These are phyloP conservation scores for Cadophora sp. DNA, from an alignment of 2,329 filamentous ascomycete species.

Conservation along the genomic window DNA sequence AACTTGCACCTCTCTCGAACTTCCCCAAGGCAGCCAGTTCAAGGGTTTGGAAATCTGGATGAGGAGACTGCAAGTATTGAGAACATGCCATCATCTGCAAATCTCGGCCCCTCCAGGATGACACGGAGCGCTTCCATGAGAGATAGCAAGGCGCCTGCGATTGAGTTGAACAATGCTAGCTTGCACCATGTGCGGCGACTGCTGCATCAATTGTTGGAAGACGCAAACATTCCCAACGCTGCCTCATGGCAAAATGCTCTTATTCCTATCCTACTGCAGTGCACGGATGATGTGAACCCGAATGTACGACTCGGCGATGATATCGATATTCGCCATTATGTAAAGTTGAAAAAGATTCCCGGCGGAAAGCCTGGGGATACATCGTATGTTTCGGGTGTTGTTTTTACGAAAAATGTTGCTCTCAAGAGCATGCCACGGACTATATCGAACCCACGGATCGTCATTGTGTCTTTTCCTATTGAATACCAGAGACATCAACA, in stretches of 20 bases:
- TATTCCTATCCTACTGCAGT: conserved; percentile 86
- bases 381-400: conserved; percentile 93
- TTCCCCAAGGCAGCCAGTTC: conserved; percentile 69
- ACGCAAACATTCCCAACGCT: conserved; percentile 74
- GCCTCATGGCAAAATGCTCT: conserved; percentile 88
- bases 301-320: conserved; percentile 90
- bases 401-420: conserved; percentile 96
- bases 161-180: conserved; percentile 87
- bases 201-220: conserved; percentile 81
- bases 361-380: conserved; percentile 91
- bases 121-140: conserved; percentile 86
- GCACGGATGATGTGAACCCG: conserved; percentile 93
- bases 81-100: conserved; percentile 33
- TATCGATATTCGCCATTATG: conserved; percentile 97
- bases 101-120: conserved; percentile 52
- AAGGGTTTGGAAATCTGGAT: conserved; percentile 47
- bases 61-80: conserved; percentile 40
- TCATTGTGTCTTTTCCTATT: conserved; percentile 93
- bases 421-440: conserved; percentile 94
- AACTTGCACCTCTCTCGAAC: conserved; percentile 68
- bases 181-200: conserved; percentile 87
- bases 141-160: conserved; percentile 73
- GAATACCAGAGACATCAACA: conserved; percentile 93
- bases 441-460: conserved; percentile 82
- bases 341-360: conserved; percentile 96